Evolutionary conservation across 345 rosid genomes (phyloP), one percentile per base, ranked within the genome.

Genomic region (Noccaea bulbosa): DNA sequence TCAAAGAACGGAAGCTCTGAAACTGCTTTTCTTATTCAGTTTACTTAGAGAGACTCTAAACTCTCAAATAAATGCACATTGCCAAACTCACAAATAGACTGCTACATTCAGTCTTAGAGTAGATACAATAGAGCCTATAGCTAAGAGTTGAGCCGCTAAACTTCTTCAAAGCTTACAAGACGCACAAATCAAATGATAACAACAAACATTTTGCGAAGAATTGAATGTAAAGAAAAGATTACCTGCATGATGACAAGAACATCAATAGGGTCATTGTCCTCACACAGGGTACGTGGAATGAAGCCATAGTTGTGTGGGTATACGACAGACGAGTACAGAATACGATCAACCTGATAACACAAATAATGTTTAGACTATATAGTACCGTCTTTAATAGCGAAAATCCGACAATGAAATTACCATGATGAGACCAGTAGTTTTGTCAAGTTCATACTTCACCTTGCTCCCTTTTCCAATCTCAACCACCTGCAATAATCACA

Each of bases 221-320:
- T 10, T 11, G 17, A 8, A 51, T 22, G 5, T 4, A 45, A 43
- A 10, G 34, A 51, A 69, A 55, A 38, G 11, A 17, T 49, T 72
- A 92, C 99, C 98, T 92, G 99, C 98, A 95, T 95, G 64, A 95
- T 92, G 67, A 92, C 83, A 72, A 95, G 83, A 62, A 95, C 99
- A 82, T 95, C 99, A 80, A 95, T 53, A 59, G 99, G 99, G 73
- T 95, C 99, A 53, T 80, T 90, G 78, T 95, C 98, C 81, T 95
- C 98, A 65, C 99, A 92, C 71, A 95, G 88, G 14, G 99, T 90
- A 64, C 97, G 98, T 27, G 99, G 98, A 49, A 95, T 86, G 84
- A 95, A 95, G 51, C 99, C 99, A 51, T 95, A 95, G 83, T 95
- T 95, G 85, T 95, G 99, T 66, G 99, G 99, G 71, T 95, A 95